These are phyloP conservation scores for Cercospora citrullina DNA, from an alignment of 2,329 filamentous ascomycete genomes.

Conservation along the genomic window DNA sequence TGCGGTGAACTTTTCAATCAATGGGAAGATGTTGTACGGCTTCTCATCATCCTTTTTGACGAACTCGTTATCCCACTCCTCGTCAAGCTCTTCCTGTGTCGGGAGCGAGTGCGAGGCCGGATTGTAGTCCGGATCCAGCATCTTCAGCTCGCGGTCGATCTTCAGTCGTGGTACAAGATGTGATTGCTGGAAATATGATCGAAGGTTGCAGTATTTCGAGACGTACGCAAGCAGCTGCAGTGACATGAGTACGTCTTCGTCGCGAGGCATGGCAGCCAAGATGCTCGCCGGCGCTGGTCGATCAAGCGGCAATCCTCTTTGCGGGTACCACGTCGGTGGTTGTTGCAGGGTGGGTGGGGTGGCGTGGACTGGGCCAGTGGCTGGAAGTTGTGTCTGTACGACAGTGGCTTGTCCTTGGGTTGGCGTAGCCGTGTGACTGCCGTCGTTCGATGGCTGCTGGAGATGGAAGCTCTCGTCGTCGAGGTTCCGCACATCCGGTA, in stretches of 20 bases:
- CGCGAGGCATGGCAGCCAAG: constrained; percentile 87
- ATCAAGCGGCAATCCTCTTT: constrained; percentile 31
- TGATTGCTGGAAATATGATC: constrained; percentile 91
- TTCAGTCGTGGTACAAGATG: constrained; percentile 90
- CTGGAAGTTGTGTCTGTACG: constrained; percentile 40
- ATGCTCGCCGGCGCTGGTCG: constrained; percentile 58
- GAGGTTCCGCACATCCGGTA: constrained; percentile 78
- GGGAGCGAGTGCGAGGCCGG: constrained; percentile 39
- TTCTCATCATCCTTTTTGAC: constrained; percentile 36
- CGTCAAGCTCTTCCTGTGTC: constrained; percentile 57
- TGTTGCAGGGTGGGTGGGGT: constrained; percentile 72
- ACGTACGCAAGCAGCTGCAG: constrained; percentile 95
- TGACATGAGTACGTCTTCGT: constrained; percentile 98
- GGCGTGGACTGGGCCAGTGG: constrained; percentile 66
- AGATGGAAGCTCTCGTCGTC: constrained; percentile 92
- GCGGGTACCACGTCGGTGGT: constrained; percentile 45
- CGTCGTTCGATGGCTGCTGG: constrained; percentile 80
- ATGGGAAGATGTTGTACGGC: constrained; percentile 80
- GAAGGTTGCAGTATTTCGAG: constrained; percentile 95
- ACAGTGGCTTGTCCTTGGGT: constrained; percentile 48
- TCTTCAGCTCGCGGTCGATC: constrained; percentile 79
- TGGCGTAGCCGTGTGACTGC: constrained; percentile 72
- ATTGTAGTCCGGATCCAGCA: constrained; percentile 69
- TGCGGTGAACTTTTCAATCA: constrained; percentile 98
- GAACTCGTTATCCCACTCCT: constrained; percentile 93